Base-by-base conservation (phyloP, 2,329 filamentous ascomycete genomes). In the Scopulariopsis brevicaulis region DNA sequence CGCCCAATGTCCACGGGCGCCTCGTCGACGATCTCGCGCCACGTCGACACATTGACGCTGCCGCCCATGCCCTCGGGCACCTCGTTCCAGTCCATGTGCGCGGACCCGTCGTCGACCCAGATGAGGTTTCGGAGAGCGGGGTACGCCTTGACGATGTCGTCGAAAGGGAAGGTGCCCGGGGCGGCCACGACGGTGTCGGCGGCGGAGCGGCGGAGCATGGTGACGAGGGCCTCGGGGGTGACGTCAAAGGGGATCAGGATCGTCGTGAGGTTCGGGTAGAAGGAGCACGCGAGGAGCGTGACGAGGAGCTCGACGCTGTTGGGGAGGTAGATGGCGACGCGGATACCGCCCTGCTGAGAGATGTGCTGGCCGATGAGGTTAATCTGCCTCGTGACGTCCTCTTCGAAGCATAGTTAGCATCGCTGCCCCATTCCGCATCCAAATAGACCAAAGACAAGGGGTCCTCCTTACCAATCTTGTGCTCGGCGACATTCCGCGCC, bases 61-160 rank as follows among this genome's bases (percentile, higher is more conserved):
- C 86, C 82, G 18, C 86, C 86, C 59, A 86, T 85, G 56, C 88
- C 87, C 66, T 87, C 82, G 12, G 92, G 91, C 2, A 92, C 83
- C 68, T 93, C 89, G 64, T 90, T 92, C 92, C 93, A 99, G 71
- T 96, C 92, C 80, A 99, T 87, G 68, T 97, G 93, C 64, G 84
- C 83, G 74, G 86, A 96, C 50, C 90, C 90, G 66, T 90, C 83
- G 65, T 96, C 93, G 14, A 96, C 92, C 90, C 92, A 97, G 64
- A 96, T 82, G 35, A 96, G 79, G 64, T 91, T 84, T 61, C 85
- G 85, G 53, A 99, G 78, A 43, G 81, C 79, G 5, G 85, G 79
- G 65, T 89, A 90, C 57, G 77, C 79, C 65, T 85, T 82, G 56
- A 84, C 80, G 14, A 96, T 80, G 43, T 80, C 74, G 61, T 90